Evolutionary conservation across 202 grass and related monocot species (phyloP).

Genomic region (Eragrostis tef): DNA sequence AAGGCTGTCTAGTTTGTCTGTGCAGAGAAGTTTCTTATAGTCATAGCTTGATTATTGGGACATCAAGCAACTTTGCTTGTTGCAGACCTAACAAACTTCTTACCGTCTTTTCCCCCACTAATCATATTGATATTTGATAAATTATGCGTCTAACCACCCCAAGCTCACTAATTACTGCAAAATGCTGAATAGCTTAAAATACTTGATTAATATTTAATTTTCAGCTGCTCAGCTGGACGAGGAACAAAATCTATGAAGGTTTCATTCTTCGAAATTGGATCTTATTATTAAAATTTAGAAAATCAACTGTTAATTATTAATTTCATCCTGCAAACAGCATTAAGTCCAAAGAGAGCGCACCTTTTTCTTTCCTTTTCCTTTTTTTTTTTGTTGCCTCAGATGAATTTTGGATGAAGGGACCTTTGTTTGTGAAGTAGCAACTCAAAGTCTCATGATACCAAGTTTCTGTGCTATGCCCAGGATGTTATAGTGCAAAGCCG

Average conservation of each 20-base stretch:
- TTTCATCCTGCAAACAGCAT: conserved; percentile 27
- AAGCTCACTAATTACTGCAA: conserved; percentile 49
- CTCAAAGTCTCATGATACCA: conserved; percentile 40
- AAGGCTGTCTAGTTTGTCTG: conserved; percentile 50
- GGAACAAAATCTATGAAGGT: conserved; percentile 27
- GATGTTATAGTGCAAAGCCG: conserved; percentile 53
- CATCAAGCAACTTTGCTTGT: conserved; percentile 66
- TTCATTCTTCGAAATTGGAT: conserved; percentile 12
- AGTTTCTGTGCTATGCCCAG: conserved; percentile 32
- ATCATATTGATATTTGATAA: conserved; percentile 54
- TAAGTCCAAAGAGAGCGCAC: conserved; percentile 41
- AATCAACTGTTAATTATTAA: conserved; percentile 4
- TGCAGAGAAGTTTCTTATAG: conserved; percentile 60
- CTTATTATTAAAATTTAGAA: conserved; percentile 24
- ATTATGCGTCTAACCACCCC: conserved; percentile 40
- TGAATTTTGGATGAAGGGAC: conserved; percentile 32
- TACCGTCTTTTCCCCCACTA: conserved; percentile 51
- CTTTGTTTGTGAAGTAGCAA: conserved; percentile 46
- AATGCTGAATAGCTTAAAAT: conserved; percentile 39
- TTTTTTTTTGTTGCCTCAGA: conserved; percentile 14
- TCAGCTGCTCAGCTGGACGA: conserved; percentile 15
- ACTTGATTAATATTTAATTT: conserved; percentile 40
- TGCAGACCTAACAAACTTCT: conserved; percentile 71
- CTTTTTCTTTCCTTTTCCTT: background rate
- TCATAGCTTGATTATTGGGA: conserved; percentile 56